Conservation (phyloP, 352 stramenopile genomes). For the Phytophthora tubulina region DNA sequence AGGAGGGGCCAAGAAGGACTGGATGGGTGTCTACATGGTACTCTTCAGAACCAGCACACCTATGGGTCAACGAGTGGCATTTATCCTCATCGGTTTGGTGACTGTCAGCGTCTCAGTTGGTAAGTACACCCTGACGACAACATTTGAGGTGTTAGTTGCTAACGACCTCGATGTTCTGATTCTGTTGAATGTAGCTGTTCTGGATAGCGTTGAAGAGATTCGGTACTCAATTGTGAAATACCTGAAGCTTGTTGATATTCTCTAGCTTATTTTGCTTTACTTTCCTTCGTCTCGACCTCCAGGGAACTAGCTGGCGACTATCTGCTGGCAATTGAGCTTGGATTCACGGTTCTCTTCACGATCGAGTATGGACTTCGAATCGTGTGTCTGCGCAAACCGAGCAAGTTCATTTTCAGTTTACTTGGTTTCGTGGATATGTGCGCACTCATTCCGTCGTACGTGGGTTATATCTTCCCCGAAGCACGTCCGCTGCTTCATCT, state of each 20-base stretch:
- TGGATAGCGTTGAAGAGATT: conserved; percentile 78
- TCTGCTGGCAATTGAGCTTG: conserved; percentile 73
- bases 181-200: conserved; percentile 48
- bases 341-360: conserved; percentile 86
- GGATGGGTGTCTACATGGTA: conserved; percentile 77
- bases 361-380: conserved; percentile 81
- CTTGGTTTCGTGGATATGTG: conserved; percentile 82
- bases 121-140: conserved; percentile 36
- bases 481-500: conserved; percentile 76
- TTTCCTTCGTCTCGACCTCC: background rate
- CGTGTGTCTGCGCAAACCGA: conserved; percentile 65
- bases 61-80: conserved; percentile 68
- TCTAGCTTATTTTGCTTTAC: background rate
- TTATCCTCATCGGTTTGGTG: conserved; percentile 76
- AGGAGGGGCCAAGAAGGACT: conserved; percentile 66
- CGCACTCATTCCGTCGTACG: conserved; percentile 81
- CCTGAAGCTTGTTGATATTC: background rate
- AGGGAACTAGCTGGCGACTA: conserved; percentile 74
- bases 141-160: background rate
- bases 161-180: background rate
- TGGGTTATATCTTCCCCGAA: conserved; percentile 70
- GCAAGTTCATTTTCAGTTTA: conserved; percentile 74
- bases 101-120: conserved; percentile 69
- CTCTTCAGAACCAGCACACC: conserved; percentile 81
- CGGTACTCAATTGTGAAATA: conserved; percentile 37